A percentile compares a stretch with the other conserved stretches of the same genome.
Conservation (phyloP, 2,329 filamentous ascomycete species). For the Colletotrichum salicis region DNA sequence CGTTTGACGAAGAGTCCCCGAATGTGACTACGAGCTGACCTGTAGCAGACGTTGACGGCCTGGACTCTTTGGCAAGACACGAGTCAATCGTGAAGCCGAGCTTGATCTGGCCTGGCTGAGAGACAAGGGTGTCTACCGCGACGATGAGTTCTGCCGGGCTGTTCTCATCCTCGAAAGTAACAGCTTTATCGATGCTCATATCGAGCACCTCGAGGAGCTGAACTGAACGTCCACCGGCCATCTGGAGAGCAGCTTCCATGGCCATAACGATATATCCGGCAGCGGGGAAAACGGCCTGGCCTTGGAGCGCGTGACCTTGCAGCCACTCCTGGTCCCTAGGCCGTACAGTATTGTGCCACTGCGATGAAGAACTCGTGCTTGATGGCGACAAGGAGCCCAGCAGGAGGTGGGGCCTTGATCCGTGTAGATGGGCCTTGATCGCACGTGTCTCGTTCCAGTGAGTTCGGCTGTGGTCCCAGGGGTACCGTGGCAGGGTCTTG, state of each 20-base stretch:
- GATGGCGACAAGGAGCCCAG: not conserved
- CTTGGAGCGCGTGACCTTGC: slow-evolving; percentile 38
- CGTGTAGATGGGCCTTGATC: slow-evolving; percentile 39
- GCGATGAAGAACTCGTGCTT: not conserved
- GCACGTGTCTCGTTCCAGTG: slow-evolving; percentile 44
- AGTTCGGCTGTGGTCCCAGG: slow-evolving; percentile 50
- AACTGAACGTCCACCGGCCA: not conserved
- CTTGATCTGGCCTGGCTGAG: not conserved
- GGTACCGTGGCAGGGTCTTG: slow-evolving; percentile 48
- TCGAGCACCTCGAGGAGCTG: slow-evolving; percentile 9
- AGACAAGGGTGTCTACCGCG: too few species aligned
- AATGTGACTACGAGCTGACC: slow-evolving; percentile 4
- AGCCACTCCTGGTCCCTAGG: slow-evolving; percentile 45
- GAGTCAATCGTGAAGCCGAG: not conserved
- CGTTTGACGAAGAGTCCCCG: not conserved
- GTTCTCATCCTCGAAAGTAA: slow-evolving; percentile 11
- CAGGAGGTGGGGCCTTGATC: slow-evolving; percentile 49
- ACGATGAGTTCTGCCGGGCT: slow-evolving; percentile 5
- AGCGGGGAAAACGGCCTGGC: slow-evolving; percentile 51
- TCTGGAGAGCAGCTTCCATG: slow-evolving; percentile 50
- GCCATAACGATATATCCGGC: slow-evolving; percentile 57
- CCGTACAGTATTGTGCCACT: slow-evolving; percentile 35
- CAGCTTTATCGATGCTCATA: slow-evolving; percentile 21
- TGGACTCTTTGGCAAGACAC: not conserved
- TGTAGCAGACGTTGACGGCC: not conserved